These are phyloP conservation scores for Exophiala phaeomuriformis DNA, from an alignment of 2,329 filamentous ascomycete species.

Conservation along the genomic window DNA sequence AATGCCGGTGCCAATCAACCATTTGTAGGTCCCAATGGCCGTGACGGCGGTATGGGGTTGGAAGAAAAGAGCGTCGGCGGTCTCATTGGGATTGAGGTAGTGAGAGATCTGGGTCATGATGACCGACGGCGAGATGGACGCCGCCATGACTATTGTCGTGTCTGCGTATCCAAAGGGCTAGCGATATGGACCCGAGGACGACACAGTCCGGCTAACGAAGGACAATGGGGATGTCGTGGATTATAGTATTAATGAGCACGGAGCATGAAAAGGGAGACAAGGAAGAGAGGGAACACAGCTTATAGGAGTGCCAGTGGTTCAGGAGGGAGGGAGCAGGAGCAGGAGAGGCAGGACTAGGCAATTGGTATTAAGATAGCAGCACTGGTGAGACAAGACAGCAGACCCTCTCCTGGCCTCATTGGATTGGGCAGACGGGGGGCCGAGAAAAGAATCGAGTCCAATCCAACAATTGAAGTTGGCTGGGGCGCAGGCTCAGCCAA, in stretches of 20 bases:
- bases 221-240: slow-evolving; percentile 1
- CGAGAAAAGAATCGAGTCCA: no score
- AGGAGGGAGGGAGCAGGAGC: no score
- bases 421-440: no score
- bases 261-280: background rate
- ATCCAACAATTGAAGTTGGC: background rate
- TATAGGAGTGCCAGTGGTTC: no score
- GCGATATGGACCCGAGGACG: slow-evolving; percentile 9
- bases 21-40: slow-evolving; percentile 27
- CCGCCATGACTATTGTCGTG: slow-evolving; percentile 20
- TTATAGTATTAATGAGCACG: slow-evolving; percentile 5
- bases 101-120: slow-evolving; percentile 27
- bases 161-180: slow-evolving; percentile 6
- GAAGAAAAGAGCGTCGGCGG: slow-evolving; percentile 26
- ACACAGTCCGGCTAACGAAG: slow-evolving; percentile 6
- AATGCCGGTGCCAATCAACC: slow-evolving; percentile 27
- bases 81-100: slow-evolving; percentile 21
- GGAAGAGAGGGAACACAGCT: no score
- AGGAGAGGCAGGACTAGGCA: no score
- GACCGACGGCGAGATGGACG: slow-evolving; percentile 28
- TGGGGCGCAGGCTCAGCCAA: background rate
- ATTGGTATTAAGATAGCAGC: no score
- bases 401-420: no score
- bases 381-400: no score
- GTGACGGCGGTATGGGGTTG: slow-evolving; percentile 22